These are phyloP conservation scores for Nigrospora sphaerica DNA, from an alignment of 2,329 filamentous ascomycete species.

Conservation along the genomic window DNA sequence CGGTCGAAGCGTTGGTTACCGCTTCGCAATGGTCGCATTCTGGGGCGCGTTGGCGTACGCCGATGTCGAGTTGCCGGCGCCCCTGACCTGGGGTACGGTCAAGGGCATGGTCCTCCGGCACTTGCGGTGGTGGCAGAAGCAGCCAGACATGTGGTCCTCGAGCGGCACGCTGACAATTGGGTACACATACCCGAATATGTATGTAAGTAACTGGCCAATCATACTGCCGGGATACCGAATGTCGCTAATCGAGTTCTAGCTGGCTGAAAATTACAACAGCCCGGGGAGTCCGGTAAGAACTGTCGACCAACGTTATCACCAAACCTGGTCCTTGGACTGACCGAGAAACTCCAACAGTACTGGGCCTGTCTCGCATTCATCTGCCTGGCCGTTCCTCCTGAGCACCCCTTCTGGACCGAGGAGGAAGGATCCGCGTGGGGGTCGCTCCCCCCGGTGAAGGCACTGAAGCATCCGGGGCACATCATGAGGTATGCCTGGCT, in stretches of 20 bases:
- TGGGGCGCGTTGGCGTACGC: slow-evolving; percentile 75
- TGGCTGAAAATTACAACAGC: slow-evolving; percentile 80
- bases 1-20: slow-evolving; percentile 70
- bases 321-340: slow-evolving; percentile 1
- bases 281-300: slow-evolving; percentile 52
- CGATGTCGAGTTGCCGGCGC: slow-evolving; percentile 63
- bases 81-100: slow-evolving; percentile 71
- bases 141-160: slow-evolving; percentile 66
- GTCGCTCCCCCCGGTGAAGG: slow-evolving; percentile 50
- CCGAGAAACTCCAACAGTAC: slow-evolving; percentile 41
- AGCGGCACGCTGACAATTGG: slow-evolving; percentile 70
- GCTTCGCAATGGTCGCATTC: slow-evolving; percentile 82
- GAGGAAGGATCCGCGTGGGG: slow-evolving; percentile 53
- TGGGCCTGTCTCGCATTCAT: slow-evolving; percentile 78
- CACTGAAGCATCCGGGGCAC: slow-evolving; percentile 62
- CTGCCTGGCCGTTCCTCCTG: slow-evolving; percentile 59
- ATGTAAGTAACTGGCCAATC: slow-evolving; percentile 29
- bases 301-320: not conserved
- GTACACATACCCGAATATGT: slow-evolving; percentile 75
- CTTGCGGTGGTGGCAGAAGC: slow-evolving; percentile 72
- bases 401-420: slow-evolving; percentile 70
- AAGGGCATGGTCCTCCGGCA: slow-evolving; percentile 70
- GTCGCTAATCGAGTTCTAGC: slow-evolving; percentile 27
- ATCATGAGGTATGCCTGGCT: slow-evolving; percentile 46
- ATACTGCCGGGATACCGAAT: not conserved